Conservation (phyloP, 768 basidiomycete genomes). For the Lentinus brumalis region DNA sequence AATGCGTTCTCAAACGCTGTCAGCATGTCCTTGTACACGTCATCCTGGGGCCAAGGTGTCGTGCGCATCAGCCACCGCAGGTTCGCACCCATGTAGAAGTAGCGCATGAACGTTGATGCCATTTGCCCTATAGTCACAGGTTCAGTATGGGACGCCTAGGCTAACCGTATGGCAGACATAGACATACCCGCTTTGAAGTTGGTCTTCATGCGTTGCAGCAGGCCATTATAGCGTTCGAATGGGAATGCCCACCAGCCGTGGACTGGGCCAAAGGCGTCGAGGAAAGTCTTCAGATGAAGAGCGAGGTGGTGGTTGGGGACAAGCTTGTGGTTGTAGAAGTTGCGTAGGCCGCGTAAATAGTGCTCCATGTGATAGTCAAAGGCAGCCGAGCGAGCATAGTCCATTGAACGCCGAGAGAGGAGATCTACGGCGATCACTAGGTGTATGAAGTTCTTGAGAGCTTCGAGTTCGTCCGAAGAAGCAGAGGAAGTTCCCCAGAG, state of each 20-base stretch:
- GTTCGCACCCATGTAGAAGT: too few relatives aligned
- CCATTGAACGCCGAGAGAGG: background rate
- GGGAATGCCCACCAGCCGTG: constrained; percentile 28
- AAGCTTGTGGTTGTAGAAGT: constrained; percentile 12
- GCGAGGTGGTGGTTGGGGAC: constrained; percentile 35
- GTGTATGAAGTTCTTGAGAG: constrained; percentile 8
- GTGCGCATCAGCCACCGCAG: too few relatives aligned
- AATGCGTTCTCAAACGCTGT: background rate
- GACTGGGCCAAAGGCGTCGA: constrained; percentile 33
- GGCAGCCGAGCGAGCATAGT: background rate
- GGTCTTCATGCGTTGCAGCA: constrained; percentile 27
- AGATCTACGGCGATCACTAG: background rate
- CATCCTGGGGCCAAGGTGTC: too few relatives aligned
- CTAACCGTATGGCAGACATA: too few relatives aligned
- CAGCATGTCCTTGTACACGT: too few relatives aligned
- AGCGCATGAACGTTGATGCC: too few relatives aligned
- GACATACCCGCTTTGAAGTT: constrained; percentile 19
- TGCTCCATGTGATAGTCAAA: background rate
- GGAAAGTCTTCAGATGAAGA: constrained; percentile 30
- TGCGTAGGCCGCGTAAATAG: background rate
- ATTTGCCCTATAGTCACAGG: too few relatives aligned
- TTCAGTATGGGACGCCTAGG: too few relatives aligned
- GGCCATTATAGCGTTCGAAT: constrained; percentile 34
- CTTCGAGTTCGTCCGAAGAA: background rate
- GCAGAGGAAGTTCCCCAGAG: constrained; percentile 33